phyloP scores from a whole-genome alignment of 106 monocot genomes.

The Apostasia ramifera region DNA sequence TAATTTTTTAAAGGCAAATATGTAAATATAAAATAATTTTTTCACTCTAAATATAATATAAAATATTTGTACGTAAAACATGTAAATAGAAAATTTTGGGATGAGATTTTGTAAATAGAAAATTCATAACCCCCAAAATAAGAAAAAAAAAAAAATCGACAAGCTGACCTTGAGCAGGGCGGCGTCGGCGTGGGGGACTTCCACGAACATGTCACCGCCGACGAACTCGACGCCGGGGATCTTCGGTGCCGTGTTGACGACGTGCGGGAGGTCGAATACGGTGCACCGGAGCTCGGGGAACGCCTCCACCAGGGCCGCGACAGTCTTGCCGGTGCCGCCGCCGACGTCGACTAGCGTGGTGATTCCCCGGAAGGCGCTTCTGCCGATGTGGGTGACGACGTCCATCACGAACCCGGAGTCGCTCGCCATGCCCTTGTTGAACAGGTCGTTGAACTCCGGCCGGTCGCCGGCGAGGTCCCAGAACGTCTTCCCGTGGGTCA shows the following conservation, averaged over 20 bases:
- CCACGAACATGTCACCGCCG: conserved; percentile 30
- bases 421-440: conserved; percentile 13
- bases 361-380: neutral
- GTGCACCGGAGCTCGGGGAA: conserved; percentile 14
- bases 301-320: conserved; percentile 6
- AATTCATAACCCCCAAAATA: neutral
- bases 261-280: conserved; percentile 25
- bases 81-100: too few relatives aligned
- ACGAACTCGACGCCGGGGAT: conserved; percentile 11
- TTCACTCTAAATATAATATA: too few relatives aligned
- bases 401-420: conserved; percentile 5
- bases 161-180: conserved; percentile 29
- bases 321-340: conserved; percentile 11
- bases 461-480: neutral
- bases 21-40: too few relatives aligned
- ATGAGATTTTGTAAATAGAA: neutral
- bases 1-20: too few relatives aligned
- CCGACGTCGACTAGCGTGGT: conserved; percentile 19
- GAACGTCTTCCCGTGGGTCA: neutral
- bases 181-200: conserved; percentile 18
- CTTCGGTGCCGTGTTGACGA: conserved; percentile 6
- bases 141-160: neutral
- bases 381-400: neutral
- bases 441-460: neutral
- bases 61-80: too few relatives aligned